These are phyloP conservation scores for Sclerotinia trifoliorum DNA, from an alignment of 2,329 filamentous ascomycete species.

Conservation along the genomic window DNA sequence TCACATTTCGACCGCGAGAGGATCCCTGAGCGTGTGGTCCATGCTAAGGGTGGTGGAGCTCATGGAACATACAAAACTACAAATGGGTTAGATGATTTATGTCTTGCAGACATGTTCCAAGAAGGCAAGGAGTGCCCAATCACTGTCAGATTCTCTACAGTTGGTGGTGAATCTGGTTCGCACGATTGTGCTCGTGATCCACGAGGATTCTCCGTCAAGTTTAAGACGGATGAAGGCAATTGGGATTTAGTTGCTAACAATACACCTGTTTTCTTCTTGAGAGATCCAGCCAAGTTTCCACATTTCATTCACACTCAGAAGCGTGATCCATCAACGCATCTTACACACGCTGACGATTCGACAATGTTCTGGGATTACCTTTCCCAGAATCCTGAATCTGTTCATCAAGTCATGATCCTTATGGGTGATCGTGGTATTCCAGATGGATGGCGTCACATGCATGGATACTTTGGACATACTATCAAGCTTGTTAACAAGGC, in stretches of 20 bases:
- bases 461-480: constrained; percentile 55
- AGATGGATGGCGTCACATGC: constrained; percentile 53
- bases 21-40: constrained; percentile 58
- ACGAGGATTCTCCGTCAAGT: constrained; percentile 70
- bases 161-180: constrained; percentile 70
- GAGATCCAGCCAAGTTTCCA: constrained; percentile 71
- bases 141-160: constrained; percentile 70
- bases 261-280: constrained; percentile 73
- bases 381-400: constrained; percentile 50
- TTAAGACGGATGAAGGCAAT: constrained; percentile 72
- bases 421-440: constrained; percentile 58
- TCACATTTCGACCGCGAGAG: constrained; percentile 60
- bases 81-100: constrained; percentile 52
- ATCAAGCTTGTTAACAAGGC: constrained; percentile 56
- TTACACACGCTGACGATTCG: constrained; percentile 58
- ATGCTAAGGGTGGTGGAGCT: constrained; percentile 58
- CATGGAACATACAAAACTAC: constrained; percentile 56
- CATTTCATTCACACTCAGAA: constrained; percentile 75
- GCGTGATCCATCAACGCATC: constrained; percentile 66
- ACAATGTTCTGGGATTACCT: constrained; percentile 42
- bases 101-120: constrained; percentile 52
- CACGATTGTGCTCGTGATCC: constrained; percentile 71
- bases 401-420: constrained; percentile 58
- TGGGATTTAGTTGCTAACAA: constrained; percentile 73
- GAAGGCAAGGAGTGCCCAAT: constrained; percentile 67